Evolutionary conservation across 257 asterid species (phyloP), one percentile per base, ranked within the genome.

Genomic region (Fraxinus cuspidata): DNA sequence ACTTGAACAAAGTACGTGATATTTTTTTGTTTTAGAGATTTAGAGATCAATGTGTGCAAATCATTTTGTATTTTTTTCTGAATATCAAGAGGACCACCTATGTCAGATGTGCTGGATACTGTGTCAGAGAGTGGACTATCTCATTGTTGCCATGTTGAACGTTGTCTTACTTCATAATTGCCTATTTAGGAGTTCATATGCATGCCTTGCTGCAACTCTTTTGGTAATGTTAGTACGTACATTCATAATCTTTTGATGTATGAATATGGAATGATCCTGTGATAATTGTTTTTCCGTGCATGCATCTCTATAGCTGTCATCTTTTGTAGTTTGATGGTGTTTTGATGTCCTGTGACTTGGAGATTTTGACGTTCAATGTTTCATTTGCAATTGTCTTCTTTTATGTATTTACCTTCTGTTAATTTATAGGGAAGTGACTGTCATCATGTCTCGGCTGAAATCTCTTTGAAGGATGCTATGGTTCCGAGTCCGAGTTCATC

Each of bases 351-450:
- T 34, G 27, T 11, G 27, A 65, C 31, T 68, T 47, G 34, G 73
- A 31, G 29, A 12, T 78, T 25, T 35, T 40, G 44, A 67, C 13
- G 21, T 16, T 13, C 35, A 51, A 44, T 29, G 31, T 47, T 76
- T 19, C 66, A 42, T 28, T 75, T 72, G 71, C 77, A 74, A 21
- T 47, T 29, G 27, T 60, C 10, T 21, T 37, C 44, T n/a, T 65
- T 77, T 29, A 28, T 18, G 32, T 25, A 21, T 18, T 64, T 51
- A 29, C 5, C 66, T 60, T 75, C 25, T 23, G 67, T 73, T 73
- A 53, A 49, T 72, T n/a, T 80, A 23, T 77, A 90, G 92, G 86
- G 79, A 81, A 70, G 71, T 60, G 85, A 56, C 66, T 84, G 75
- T 73, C 78, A n/a, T 71, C 86, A 75, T 84, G 79, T 71, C 79